Evolutionary conservation across 2,329 filamentous ascomycete species (phyloP), one percentile per base, ranked within the genome.

Genomic region (Sporothrix protearum): DNA sequence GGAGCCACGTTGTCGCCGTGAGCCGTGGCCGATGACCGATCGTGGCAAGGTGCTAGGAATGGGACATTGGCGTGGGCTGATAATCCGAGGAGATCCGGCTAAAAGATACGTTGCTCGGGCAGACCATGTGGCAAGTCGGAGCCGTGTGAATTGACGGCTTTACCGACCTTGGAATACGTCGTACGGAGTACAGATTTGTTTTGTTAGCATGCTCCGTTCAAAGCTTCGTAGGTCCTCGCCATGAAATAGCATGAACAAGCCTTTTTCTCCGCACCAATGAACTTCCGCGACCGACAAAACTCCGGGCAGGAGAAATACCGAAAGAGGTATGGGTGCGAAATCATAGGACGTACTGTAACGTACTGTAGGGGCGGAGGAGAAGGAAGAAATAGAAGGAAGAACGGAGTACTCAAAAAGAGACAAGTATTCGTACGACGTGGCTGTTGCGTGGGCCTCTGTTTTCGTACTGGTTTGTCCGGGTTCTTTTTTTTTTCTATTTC

Each of bases 231-330:
- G n/a, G 42, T 12, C 19, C 7, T 42, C 10, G 7, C 39, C 39
- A 45, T n/a, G 39, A 47, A 47, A 64, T 12, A 64, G 61, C 47
- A 47, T n/a, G 39, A 64, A 47, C 22, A 64, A 64, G 61, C 61
- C 42, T 33, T 33, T 49, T 2, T 22, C 59, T 45, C 36, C 4
- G 28, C 59, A 12, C 36, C n/a, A 42, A n/a, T 36, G 55, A 53
- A 22, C 8, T 28, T 25, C 10, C 8, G 22, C 7, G 25, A 25
- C 49, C 25, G 49, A 59, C n/a, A 9, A 16, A 30, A 33, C 12
- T 57, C 12, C 25, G 33, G 22, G n/a, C 59, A 64, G 59, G 59
- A 64, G 59, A 64, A 12, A 45, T 64, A 45, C 59, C 59, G n/a
- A 45, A 45, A 64, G 1, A 64, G 59, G 59, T 9, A 64, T 64